A percentile compares a stretch with the other conserved stretches of the same genome.
These are phyloP conservation scores for Pigoraptor vietnamica DNA, from an alignment of 78 protist genomes.

Conservation along the genomic window DNA sequence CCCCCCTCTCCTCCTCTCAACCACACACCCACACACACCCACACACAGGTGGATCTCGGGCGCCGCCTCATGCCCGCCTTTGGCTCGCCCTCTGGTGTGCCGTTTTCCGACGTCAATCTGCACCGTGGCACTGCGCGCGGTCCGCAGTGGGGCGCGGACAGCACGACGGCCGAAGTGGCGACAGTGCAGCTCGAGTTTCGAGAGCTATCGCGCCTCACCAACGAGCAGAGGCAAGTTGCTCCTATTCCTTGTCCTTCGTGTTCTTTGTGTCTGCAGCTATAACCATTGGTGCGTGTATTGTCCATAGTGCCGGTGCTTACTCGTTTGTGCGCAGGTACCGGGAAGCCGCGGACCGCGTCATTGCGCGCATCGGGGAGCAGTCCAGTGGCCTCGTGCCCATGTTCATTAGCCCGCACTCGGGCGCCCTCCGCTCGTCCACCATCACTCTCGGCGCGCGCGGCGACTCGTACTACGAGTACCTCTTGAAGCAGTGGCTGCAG, in stretches of 20 bases:
- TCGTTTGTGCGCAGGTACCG: constrained; percentile 2
- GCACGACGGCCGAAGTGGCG: constrained; percentile 59
- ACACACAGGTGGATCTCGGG: constrained; percentile 50
- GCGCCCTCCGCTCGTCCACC: neutral
- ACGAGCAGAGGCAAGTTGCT: constrained; percentile 15
- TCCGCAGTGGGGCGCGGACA: neutral
- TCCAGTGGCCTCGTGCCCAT: neutral
- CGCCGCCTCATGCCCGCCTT: constrained; percentile 48
- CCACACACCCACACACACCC: too few relatives aligned
- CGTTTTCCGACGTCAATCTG: constrained; percentile 25
- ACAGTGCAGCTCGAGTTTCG: constrained; percentile 77
- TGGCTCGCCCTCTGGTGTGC: constrained; percentile 34
- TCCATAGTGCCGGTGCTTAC: neutral
- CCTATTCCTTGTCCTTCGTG: neutral
- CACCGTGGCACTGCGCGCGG: neutral
- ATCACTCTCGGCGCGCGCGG: constrained; percentile 54
- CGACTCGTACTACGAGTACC: constrained; percentile 62
- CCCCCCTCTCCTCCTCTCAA: too few relatives aligned
- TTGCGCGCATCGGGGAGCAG: neutral
- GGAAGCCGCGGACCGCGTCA: neutral
- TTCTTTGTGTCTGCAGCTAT: neutral
- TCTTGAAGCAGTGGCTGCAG: constrained; percentile 44
- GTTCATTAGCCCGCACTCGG: neutral
- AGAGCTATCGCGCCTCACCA: constrained; percentile 45
- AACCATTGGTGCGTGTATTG: too few relatives aligned